Evolutionary conservation across 129 eudicot species (phyloP).

Genomic region (Saposhnikovia divaricata): DNA sequence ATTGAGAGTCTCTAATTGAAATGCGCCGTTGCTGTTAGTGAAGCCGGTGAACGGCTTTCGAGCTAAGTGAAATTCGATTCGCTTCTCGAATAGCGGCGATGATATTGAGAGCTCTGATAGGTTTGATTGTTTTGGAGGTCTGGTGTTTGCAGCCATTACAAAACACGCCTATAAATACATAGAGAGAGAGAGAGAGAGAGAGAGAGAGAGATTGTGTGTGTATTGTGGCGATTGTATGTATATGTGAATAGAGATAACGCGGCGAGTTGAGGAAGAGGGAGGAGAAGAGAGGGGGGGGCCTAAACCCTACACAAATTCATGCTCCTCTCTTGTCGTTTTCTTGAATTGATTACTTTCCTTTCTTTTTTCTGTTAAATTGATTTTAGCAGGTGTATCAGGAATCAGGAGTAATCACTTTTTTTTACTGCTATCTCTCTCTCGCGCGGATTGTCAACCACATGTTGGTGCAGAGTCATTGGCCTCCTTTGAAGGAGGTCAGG

Average conservation of each 20-base stretch:
- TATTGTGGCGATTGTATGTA: too few relatives aligned
- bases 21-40: constrained; percentile 31
- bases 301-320: background rate
- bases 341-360: too few relatives aligned
- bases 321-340: too few relatives aligned
- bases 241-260: background rate
- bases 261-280: background rate
- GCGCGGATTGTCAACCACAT: too few relatives aligned
- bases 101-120: background rate
- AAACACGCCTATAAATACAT: background rate
- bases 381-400: too few relatives aligned
- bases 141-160: background rate
- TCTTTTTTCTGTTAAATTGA: too few relatives aligned
- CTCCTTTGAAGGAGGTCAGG: too few relatives aligned
- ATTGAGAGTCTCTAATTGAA: constrained; percentile 66
- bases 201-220: background rate
- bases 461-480: too few relatives aligned
- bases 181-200: background rate
- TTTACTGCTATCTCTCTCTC: too few relatives aligned
- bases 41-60: constrained; percentile 55
- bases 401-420: too few relatives aligned
- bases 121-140: background rate
- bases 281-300: background rate
- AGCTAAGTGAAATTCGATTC: constrained; percentile 65
- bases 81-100: constrained; percentile 4